phyloP scores from a whole-genome alignment of 176 grass and related monocot genomes.

The Rhynchospora tenuis region DNA sequence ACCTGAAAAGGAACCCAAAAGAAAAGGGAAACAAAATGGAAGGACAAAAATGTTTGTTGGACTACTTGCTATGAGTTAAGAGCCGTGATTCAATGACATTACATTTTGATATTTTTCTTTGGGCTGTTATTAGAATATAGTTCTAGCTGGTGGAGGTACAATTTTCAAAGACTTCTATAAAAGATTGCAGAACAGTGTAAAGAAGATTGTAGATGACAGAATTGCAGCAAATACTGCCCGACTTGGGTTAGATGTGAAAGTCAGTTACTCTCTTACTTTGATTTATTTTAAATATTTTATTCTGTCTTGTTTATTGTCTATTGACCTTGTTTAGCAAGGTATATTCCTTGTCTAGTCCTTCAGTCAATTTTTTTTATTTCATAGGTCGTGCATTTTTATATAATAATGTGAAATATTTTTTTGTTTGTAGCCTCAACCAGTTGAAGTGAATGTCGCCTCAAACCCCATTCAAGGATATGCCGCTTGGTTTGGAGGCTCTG shows the following conservation, averaged over 20 bases:
- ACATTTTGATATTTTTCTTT: neutral
- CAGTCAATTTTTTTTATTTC: conserved; percentile 10
- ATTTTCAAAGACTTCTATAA: conserved; percentile 96
- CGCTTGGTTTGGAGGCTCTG: conserved; percentile 96
- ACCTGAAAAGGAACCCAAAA: neutral
- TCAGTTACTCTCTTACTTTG: conserved; percentile 34
- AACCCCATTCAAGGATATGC: conserved; percentile 91
- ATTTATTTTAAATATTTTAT: neutral
- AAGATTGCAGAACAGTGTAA: conserved; percentile 83
- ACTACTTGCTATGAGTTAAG: neutral
- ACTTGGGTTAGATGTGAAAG: conserved; percentile 70
- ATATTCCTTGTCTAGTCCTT: neutral
- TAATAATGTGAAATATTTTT: conserved; percentile 15
- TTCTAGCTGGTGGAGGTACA: conserved; percentile 91
- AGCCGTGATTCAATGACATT: neutral
- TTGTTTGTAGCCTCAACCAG: conserved; percentile 48
- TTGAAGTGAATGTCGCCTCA: conserved; percentile 91
- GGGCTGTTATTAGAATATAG: conserved; percentile 62
- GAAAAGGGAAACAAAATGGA: neutral
- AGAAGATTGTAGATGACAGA: conserved; percentile 88
- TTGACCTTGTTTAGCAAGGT: neutral
- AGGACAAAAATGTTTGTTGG: neutral
- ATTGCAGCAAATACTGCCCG: conserved; percentile 66
- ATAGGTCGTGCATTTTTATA: neutral
- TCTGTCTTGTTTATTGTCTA: neutral